These are phyloP conservation scores for Trichoderma polysporum DNA, from an alignment of 2,329 filamentous ascomycete species.

Conservation along the genomic window DNA sequence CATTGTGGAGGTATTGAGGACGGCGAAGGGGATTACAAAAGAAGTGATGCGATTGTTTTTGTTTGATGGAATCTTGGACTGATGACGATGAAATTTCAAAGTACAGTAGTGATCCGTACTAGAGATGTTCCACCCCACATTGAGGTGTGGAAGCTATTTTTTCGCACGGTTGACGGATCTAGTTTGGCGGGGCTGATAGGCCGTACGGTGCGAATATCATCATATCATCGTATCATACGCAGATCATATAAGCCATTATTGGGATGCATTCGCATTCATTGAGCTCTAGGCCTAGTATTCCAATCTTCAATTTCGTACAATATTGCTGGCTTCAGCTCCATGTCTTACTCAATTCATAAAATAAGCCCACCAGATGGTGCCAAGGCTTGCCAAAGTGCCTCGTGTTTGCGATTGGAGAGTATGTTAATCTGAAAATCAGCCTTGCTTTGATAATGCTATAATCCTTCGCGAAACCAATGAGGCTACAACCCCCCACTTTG, in stretches of 20 bases:
- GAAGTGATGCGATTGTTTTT: not conserved
- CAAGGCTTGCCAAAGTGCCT: not conserved
- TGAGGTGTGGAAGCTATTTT: not conserved
- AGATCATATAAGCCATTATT: too few species aligned
- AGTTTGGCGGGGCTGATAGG: not conserved
- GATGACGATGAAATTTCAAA: slow-evolving; percentile 24
- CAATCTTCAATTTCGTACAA: not conserved
- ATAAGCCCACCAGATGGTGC: too few species aligned
- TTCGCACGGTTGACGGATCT: not conserved
- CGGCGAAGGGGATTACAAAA: not conserved
- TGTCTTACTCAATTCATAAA: too few species aligned
- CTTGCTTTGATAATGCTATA: not conserved
- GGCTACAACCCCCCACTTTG: not conserved
- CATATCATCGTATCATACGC: too few species aligned
- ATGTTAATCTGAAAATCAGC: not conserved
- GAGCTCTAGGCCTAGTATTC: too few species aligned
- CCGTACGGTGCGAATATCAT: not conserved
- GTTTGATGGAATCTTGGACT: not conserved
- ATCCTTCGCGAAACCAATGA: not conserved
- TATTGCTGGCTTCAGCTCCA: too few species aligned
- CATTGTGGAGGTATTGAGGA: slow-evolving; percentile 28
- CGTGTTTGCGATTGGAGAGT: not conserved
- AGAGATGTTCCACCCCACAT: slow-evolving; percentile 10
- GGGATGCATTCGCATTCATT: too few species aligned
- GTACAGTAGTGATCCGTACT: not conserved